Conservation (phyloP, 441 rosid genomes). For the Pelargonium fulgidum region DNA sequence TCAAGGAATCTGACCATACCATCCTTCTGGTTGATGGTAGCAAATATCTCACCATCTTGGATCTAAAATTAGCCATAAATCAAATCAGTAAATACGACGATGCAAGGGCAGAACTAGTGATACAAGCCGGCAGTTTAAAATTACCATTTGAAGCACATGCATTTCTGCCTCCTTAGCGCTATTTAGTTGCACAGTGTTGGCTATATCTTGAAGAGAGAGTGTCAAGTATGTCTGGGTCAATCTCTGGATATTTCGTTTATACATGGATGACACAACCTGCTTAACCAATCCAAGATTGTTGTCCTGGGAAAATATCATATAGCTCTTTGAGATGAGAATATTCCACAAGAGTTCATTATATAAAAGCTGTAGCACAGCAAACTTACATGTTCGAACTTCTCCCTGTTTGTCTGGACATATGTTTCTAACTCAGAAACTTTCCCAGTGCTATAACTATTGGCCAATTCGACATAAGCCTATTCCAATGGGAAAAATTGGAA, state of each 20-base stretch:
- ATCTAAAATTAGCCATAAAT: constrained; percentile 45
- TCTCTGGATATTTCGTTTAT: constrained; percentile 88
- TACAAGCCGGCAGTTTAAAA: constrained; percentile 5
- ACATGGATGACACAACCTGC: constrained; percentile 89
- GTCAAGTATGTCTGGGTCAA: constrained; percentile 92
- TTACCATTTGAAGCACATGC: constrained; percentile 98
- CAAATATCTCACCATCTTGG: constrained; percentile 94
- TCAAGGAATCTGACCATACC: constrained; percentile 97
- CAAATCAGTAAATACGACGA: neutral
- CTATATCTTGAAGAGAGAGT: constrained; percentile 92
- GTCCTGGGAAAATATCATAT: constrained; percentile 52
- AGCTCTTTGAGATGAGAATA: constrained; percentile 18
- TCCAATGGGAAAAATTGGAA: constrained; percentile 18
- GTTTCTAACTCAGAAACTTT: constrained; percentile 53
- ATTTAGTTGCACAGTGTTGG: constrained; percentile 69
- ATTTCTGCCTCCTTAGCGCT: constrained; percentile 93
- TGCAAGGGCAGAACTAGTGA: constrained; percentile 6
- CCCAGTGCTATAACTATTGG: constrained; percentile 55
- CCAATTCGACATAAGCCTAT: constrained; percentile 72
- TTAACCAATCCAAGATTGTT: constrained; percentile 85
- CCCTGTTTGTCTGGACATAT: constrained; percentile 43
- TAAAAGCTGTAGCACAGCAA: neutral
- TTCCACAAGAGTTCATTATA: neutral
- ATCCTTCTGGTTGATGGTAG: constrained; percentile 90
- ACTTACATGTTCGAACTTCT: constrained; percentile 61